Evolutionary conservation across 176 grass and related monocot species (phyloP), one percentile per base, ranked within the genome.

Genomic region (Bothriochloa decipiens): DNA sequence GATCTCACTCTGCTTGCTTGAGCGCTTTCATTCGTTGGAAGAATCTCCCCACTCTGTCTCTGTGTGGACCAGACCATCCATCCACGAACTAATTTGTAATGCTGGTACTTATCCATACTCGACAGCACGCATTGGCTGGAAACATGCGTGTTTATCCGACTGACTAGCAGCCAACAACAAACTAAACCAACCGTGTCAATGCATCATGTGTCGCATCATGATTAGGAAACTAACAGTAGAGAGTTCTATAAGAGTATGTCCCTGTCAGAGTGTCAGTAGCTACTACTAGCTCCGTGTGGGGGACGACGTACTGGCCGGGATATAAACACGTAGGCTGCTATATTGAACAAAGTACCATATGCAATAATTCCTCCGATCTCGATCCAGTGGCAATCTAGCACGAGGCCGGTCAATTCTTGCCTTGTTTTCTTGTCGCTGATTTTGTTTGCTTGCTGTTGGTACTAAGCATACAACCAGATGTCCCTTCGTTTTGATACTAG

Each of bases 371-470:
- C 52, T n/a, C 53, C 20, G 53, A 55, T 55, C 53, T 58, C 20
- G 53, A 58, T 61, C 66, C 20, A n/a, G n/a, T n/a, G n/a, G 22
- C 55, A 60, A 70, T 70, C 77, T 64, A 82, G 77, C 71, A 57
- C 17, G 65, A 65, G n/a, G 42, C 50, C n/a, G 62, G 18, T 36
- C 29, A 25, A 33, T 57, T 36, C 43, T 43, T 15, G 42, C 25
- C 0, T 76, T 55, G 72, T 13, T 25, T 82, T 82, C 32, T 70
- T 80, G 57, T 20, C 58, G 16, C 15, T n/a, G 43, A 7, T 4
- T 70, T 85, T 76, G 87, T 81, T 26, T 55, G 17, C 25, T 77
- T 86, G 72, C 41, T 72, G 78, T n/a, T 84, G 37, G 22, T 20
- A 58, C 26, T 15, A 17, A 58, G 7, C 52, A 70, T 61, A 35